Evolutionary conservation across 2,329 filamentous ascomycete species (phyloP), one percentile per base, ranked within the genome.

Genomic region (Cercospora sp.): DNA sequence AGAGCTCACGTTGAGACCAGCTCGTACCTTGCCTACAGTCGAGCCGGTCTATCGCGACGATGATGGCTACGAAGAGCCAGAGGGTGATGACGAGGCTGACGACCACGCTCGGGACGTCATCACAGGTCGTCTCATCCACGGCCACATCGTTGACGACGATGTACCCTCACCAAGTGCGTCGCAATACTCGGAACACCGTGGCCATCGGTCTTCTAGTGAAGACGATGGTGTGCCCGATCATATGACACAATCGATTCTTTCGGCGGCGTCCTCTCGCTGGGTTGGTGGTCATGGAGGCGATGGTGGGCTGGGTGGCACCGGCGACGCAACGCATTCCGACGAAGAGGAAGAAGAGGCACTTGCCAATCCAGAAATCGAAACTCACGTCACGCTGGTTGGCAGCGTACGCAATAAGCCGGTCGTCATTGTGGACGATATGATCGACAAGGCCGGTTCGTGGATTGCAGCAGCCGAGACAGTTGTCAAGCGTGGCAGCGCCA

Each of bases 391-490:
- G 0, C 85, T 99, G n/a, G 95, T 99, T 13, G 95, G 95, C 69
- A 92, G 98, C 75, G 95, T 99, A 68, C 91, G 89, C 77, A 89
- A 92, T 77, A 89, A 92, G 67, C 90, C 92, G 0, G 95, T 98
- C 64, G 91, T 99, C 78, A 93, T 99, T 69, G 91, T 99, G 60
- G 95, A 99, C 79, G 95, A 99, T 79, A 98, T 99, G 91, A 97
- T 99, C 76, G 95, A 99, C 82, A 97, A 97, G 82, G 90, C 93
- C 9, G 92, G 91, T 13, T 97, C 93, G 6, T 99, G 95, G 95
- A 96, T 99, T 73, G 94, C 94, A 5, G 95, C 95, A 6, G 95
- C 95, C 12, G 95, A 99, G 83, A 96, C 94, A 1, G 94, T 97
- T 2, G 92, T 97, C 63, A 98, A 98, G 84, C 89, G 91, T 71